phyloP scores from a whole-genome alignment of 768 basidiomycete genomes.

The Mrakia blollopis region DNA sequence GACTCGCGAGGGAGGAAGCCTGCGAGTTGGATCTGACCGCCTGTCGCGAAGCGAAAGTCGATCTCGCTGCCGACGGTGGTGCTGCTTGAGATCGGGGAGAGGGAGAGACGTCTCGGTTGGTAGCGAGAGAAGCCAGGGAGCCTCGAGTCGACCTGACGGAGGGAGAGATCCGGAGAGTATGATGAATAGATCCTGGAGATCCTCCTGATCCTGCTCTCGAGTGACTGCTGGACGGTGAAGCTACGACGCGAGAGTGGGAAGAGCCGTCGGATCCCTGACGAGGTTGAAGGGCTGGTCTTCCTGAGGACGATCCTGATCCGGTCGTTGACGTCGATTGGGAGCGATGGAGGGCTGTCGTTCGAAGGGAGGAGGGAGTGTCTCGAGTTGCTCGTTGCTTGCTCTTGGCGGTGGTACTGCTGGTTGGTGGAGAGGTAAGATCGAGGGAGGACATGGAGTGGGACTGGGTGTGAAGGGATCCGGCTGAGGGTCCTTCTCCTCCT shows the following conservation, averaged over 20 bases:
- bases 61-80: not conserved
- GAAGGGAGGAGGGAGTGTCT: conserved; percentile 5
- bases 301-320: not conserved
- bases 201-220: not conserved
- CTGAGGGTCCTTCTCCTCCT: not conserved
- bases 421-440: not conserved
- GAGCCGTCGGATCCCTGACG: not conserved
- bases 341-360: not conserved
- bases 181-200: not conserved
- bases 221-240: not conserved
- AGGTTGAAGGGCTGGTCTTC: not conserved
- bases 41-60: not conserved
- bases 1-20: not conserved
- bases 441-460: conserved; percentile 1
- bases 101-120: not conserved
- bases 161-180: conserved; percentile 3
- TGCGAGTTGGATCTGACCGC: not conserved
- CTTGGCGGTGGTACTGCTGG: not conserved
- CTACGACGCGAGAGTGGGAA: not conserved
- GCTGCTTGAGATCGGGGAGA: not conserved
- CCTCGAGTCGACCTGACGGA: conserved; percentile 6
- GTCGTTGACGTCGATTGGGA: not conserved
- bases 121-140: not conserved
- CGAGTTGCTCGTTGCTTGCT: not conserved
- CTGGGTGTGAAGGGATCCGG: not conserved